These are phyloP conservation scores for Gaertneriomyces sp. DNA, from an alignment of 192 early-diverging fungal species.

Conservation along the genomic window DNA sequence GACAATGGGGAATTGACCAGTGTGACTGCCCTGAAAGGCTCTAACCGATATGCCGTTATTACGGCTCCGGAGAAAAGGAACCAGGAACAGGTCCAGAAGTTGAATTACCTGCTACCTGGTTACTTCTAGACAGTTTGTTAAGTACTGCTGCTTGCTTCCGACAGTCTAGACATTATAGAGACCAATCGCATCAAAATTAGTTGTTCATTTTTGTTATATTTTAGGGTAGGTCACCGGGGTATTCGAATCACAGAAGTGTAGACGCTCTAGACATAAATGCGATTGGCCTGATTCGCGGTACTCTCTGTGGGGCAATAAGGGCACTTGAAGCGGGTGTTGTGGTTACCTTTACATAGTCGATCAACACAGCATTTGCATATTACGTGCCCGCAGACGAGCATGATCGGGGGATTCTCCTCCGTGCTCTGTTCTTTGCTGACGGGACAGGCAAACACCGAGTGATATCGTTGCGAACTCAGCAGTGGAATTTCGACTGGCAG, in stretches of 20 bases:
- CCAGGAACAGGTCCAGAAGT: slow-evolving; percentile 65
- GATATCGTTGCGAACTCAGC: slow-evolving; percentile 79
- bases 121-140: slow-evolving; percentile 4
- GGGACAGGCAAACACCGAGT: slow-evolving; percentile 95
- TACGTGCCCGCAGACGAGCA: slow-evolving; percentile 96
- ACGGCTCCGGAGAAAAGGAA: slow-evolving; percentile 72
- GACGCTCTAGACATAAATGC: slow-evolving; percentile 68
- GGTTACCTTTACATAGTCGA: slow-evolving; percentile 70
- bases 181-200: too few species aligned
- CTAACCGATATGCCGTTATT: slow-evolving; percentile 82
- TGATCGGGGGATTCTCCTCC: slow-evolving; percentile 94
- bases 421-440: slow-evolving; percentile 93
- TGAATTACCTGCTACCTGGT: slow-evolving; percentile 79
- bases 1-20: slow-evolving; percentile 52
- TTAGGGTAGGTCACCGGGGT: too few species aligned
- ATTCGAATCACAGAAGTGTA: too few species aligned
- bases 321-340: slow-evolving; percentile 80
- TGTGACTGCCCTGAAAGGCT: slow-evolving; percentile 66
- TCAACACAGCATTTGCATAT: slow-evolving; percentile 87
- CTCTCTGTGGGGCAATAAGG: slow-evolving; percentile 94
- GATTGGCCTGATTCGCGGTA: slow-evolving; percentile 67
- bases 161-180: too few species aligned
- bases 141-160: too few species aligned
- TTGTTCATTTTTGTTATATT: too few species aligned
- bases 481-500: slow-evolving; percentile 91